phyloP scores from a whole-genome alignment of 345 rosid genomes.

The Zanthoxylum bungeanum region DNA sequence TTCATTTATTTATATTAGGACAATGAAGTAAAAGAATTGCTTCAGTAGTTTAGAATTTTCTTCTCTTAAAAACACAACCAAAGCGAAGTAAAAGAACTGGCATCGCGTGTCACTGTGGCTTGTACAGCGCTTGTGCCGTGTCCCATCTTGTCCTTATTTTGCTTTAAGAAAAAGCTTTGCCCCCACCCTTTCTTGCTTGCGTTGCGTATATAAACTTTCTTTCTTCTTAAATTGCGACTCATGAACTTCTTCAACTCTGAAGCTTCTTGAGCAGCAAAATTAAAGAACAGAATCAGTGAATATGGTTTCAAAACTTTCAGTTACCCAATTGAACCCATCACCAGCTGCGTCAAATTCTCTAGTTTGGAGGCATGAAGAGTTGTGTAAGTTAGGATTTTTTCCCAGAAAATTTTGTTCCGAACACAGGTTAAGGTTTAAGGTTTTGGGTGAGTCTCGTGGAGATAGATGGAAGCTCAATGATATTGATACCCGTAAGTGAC shows the following conservation, averaged over 20 bases:
- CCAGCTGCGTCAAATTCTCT: constrained; percentile 17
- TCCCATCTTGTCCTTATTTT: background rate
- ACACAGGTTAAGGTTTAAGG: constrained; percentile 46
- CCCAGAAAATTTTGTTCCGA: constrained; percentile 19
- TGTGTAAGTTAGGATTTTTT: constrained; percentile 27
- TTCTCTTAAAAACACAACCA: too few relatives aligned
- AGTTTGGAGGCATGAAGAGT: constrained; percentile 15
- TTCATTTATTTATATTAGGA: too few relatives aligned
- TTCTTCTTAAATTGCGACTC: background rate
- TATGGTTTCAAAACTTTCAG: constrained; percentile 24
- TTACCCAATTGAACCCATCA: constrained; percentile 20
- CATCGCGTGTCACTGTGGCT: too few relatives aligned
- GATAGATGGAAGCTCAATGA: constrained; percentile 71
- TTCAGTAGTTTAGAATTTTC: too few relatives aligned
- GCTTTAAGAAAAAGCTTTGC: background rate
- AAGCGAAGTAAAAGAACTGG: too few relatives aligned
- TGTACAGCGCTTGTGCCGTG: background rate
- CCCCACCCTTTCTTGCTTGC: background rate
- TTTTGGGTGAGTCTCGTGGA: constrained; percentile 44
- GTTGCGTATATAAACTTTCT: background rate
- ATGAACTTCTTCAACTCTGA: background rate
- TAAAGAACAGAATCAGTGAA: background rate
- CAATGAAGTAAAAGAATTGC: too few relatives aligned
- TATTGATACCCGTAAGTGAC: constrained; percentile 58
- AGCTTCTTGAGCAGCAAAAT: constrained; percentile 2